Evolutionary conservation across 2,329 filamentous ascomycete species (phyloP).

Genomic region (Neodidymelliopsis sp.): DNA sequence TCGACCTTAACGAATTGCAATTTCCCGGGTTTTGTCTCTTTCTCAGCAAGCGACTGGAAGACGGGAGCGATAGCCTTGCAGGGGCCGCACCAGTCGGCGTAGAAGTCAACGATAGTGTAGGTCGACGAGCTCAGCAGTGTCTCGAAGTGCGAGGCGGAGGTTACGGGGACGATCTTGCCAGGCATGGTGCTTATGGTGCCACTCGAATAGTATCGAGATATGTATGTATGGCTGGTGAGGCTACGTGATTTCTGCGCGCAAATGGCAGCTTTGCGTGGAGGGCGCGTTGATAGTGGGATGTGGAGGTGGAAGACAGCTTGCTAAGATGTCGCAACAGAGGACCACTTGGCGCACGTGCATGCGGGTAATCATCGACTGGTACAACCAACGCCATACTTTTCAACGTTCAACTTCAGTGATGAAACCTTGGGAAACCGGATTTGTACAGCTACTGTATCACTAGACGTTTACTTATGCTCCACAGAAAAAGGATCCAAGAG

Average conservation of each 20-base stretch:
- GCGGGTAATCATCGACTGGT: constrained; percentile 19
- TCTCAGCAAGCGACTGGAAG: constrained; percentile 60
- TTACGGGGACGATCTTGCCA: constrained; percentile 43
- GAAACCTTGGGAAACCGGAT: no score
- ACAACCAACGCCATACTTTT: no score
- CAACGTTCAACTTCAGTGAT: no score
- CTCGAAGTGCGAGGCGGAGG: constrained; percentile 45
- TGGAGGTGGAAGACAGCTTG: constrained; percentile 30
- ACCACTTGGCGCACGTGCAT: constrained; percentile 1
- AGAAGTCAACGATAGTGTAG: constrained; percentile 60
- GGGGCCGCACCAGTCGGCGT: constrained; percentile 65
- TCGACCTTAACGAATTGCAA: constrained; percentile 64
- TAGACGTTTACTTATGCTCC: no score
- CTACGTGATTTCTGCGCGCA: neutral
- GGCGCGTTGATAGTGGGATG: constrained; percentile 8
- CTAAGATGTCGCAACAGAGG: constrained; percentile 20
- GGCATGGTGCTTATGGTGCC: constrained; percentile 30
- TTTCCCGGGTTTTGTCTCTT: constrained; percentile 55
- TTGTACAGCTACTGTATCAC: no score
- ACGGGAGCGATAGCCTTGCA: constrained; percentile 62
- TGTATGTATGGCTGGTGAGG: neutral
- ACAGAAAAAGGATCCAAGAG: no score
- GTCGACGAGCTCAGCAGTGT: constrained; percentile 45
- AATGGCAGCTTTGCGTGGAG: neutral
- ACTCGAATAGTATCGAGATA: no score